Evolutionary conservation across 2,329 filamentous ascomycete species (phyloP).

Genomic region (Claviceps quebecensis): DNA sequence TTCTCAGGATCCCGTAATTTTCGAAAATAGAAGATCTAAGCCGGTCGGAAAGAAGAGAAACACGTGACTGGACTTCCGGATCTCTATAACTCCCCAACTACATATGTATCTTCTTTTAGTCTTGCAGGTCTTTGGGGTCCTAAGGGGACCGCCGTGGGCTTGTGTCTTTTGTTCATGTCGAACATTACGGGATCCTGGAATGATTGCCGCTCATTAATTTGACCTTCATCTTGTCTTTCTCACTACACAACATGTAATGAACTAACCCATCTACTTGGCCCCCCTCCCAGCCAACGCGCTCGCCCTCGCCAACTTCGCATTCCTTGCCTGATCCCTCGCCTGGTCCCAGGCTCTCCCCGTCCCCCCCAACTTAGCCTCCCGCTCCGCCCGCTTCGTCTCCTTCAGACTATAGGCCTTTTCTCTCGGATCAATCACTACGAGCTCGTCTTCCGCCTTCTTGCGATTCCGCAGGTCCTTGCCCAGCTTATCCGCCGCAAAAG

Average conservation of each 20-base stretch:
- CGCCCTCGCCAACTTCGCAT: constrained; percentile 39
- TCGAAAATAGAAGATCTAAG: too few species aligned
- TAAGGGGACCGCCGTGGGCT: too few species aligned
- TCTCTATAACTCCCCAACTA: too few species aligned
- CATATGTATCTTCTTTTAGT: too few species aligned
- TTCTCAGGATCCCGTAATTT: too few species aligned
- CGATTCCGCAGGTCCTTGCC: constrained; percentile 89
- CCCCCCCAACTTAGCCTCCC: constrained; percentile 37
- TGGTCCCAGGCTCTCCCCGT: constrained; percentile 45
- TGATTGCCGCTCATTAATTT: too few species aligned
- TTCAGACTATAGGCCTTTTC: constrained; percentile 65
- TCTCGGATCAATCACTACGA: constrained; percentile 84
- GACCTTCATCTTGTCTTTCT: too few species aligned
- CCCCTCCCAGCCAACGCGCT: constrained; percentile 42
- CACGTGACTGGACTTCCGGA: too few species aligned
- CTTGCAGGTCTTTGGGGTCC: too few species aligned
- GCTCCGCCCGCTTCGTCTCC: constrained; percentile 46
- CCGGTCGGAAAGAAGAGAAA: too few species aligned
- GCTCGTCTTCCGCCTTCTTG: constrained; percentile 77
- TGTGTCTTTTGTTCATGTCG: too few species aligned
- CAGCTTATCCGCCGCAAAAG: constrained; percentile 75
- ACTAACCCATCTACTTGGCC: constrained; percentile 28
- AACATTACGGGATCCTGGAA: too few species aligned
- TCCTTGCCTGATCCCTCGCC: constrained; percentile 31
- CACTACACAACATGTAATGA: not conserved